Base-by-base conservation (phyloP, 768 basidiomycete species). In the Clavaria fumosa region DNA sequence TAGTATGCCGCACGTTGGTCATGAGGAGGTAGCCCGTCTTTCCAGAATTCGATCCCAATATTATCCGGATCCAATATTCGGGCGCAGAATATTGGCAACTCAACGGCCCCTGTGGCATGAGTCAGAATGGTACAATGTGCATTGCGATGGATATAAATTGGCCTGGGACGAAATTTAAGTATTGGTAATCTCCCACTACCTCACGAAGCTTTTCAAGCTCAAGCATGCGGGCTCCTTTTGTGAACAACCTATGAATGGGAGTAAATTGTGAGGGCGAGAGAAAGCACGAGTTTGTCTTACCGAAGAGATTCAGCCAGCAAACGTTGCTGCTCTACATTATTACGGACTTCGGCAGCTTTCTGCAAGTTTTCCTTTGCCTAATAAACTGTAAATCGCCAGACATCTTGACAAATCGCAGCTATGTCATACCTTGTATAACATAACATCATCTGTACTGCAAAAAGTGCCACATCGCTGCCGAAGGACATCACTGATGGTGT, bases 401-500 rank as follows among this genome's bases (percentile, higher is more conserved):
- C 26, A 33, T 23, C 32, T 34, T n/a, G 39, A 15, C n/a, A 31
- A 26, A 24, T 12, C 28, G 14, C n/a, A 9, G 37, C 39, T 38
- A 31, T 39, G 23, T 43, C 59, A 40, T 47, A 76, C 89, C 67
- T 99, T 99, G 64, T 97, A 96, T 20, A 95, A 58, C 70, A 95
- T 84, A 31, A 99, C 95, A 58, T 99, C 95, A 51, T 96, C 95
- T 2, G 91, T 80, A 47, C 91, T 91, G 57, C 90, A 96, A 69
- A 97, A 97, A 10, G 90, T 86, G 2, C 93, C 91, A 47, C 95
- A 99, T 53, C 89, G 70, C 49, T 84, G 78, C 52, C 97, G 93
- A 26, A 99, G 60, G 30, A 90, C 76, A 49, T 96, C 90, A 53
- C 88, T 93, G 55, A 99, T 84, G 4, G 89, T 84, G 56, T 99